Base-by-base conservation (phyloP, 306 rosid species). In the Cucurbita moschata region DNA sequence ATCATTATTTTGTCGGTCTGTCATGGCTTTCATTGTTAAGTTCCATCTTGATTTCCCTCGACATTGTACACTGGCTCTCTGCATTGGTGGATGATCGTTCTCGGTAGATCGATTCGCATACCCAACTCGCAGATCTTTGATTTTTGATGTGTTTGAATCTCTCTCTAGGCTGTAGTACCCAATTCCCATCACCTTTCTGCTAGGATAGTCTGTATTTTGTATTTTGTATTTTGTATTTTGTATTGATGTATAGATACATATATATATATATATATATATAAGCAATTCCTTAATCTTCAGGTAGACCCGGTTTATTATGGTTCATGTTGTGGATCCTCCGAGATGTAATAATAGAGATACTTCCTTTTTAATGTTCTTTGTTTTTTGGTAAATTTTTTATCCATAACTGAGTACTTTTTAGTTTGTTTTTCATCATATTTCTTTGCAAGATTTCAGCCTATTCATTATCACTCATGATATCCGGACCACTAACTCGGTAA, bases 1-100 rank as follows among this genome's bases (percentile, higher is more conserved):
- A 54, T 89, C 76, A 76, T 60, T 10, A 69, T 71, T 26, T 60
- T 76, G 50, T 76, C 78, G 1, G 8, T 76, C 38, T 76, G 78
- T 47, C 73, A 37, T 2, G 64, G 64, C 43, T 76, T 76, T 12
- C 5, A 53, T 4, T 76, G 78, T 52, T 73, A 26, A 73, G 44
- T 70, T 70, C 60, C 44, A 26, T 35, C 47, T 7, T n/a, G 51
- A 44, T 64, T 64, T 42, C 71, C 19, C 55, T 47, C 57, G 43
- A 47, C 57, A 49, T 57, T 47, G 73, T 68, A 68, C 47, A 68
- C 73, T 46, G 43, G 44, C 60, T 50, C 4, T 46, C 59, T 70
- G 47, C 47, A 70, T 70, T 70, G 59, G 60, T 70, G 59, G 60
- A 70, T n/a, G 74, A 53, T 70, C 30, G 30, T 26, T 26, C 47